phyloP scores from a whole-genome alignment of 2,329 filamentous ascomycete genomes.

The Botrytis sinoallii region DNA sequence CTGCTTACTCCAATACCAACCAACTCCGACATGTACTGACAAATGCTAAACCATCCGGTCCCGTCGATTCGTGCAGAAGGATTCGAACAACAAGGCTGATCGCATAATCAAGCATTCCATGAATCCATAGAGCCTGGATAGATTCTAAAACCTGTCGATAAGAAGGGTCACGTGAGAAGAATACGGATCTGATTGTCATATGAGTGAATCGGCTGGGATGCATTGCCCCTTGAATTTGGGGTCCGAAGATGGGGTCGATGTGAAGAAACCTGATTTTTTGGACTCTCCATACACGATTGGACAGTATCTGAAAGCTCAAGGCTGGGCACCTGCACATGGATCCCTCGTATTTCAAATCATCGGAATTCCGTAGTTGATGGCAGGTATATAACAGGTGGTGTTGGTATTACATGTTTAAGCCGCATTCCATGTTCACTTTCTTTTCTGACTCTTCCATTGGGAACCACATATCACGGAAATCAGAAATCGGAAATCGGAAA shows the following conservation, averaged over 20 bases:
- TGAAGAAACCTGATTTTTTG: background rate
- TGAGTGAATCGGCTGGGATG: background rate
- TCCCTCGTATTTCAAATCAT: background rate
- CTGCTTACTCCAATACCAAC: background rate
- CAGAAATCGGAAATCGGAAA: background rate
- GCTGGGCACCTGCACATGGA: background rate
- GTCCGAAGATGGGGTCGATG: background rate
- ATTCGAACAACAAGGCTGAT: background rate
- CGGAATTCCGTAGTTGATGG: background rate
- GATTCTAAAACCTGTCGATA: background rate
- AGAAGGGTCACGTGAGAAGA: background rate
- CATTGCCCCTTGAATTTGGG: background rate
- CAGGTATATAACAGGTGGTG: background rate
- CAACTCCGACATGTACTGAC: background rate
- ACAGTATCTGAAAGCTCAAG: background rate
- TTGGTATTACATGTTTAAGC: background rate
- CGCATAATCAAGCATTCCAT: background rate
- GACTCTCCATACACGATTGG: background rate
- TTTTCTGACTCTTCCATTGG: background rate
- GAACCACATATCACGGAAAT: background rate
- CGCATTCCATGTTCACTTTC: background rate
- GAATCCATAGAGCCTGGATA: background rate
- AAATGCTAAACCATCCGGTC: background rate
- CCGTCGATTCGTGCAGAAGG: background rate
- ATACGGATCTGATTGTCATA: background rate